Percentiles rank a stretch among this genome's conserved stretches.
These are phyloP conservation scores for Cladosporium cucumerinum DNA, from an alignment of 2,329 filamentous ascomycete species.

Conservation along the genomic window DNA sequence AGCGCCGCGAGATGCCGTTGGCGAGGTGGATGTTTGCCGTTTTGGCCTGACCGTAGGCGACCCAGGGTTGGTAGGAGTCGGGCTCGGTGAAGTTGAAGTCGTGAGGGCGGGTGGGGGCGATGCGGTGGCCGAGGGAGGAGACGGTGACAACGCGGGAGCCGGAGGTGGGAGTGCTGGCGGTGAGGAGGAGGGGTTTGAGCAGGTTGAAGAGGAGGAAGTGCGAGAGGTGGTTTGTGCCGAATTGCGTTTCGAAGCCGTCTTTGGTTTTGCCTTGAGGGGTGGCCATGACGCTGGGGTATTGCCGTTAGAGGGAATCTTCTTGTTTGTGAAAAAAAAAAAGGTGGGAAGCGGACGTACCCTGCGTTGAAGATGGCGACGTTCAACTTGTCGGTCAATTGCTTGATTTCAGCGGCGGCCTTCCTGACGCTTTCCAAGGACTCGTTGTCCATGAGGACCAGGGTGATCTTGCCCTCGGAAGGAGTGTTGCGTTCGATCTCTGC, in stretches of 20 bases:
- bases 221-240: conserved; percentile 53
- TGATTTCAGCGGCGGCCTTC: conserved; percentile 29
- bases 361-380: conserved; percentile 25
- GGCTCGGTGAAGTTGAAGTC: conserved; percentile 39
- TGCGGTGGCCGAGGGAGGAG: conserved; percentile 44
- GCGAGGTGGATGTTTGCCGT: conserved; percentile 46
- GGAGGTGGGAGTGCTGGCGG: conserved; percentile 37
- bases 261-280: conserved; percentile 36
- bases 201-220: conserved; percentile 56
- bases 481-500: conserved; percentile 26
- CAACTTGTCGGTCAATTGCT: conserved; percentile 22
- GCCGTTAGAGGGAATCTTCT: not conserved
- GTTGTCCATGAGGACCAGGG: conserved; percentile 31
- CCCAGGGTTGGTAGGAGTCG: conserved; percentile 19
- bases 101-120: conserved; percentile 17
- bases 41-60: conserved; percentile 24
- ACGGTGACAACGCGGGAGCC: conserved; percentile 49
- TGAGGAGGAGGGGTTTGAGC: conserved; percentile 44
- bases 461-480: conserved; percentile 20
- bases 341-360: not conserved
- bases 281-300: conserved; percentile 20
- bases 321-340: not conserved
- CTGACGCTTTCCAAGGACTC: conserved; percentile 35
- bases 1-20: conserved; percentile 52
- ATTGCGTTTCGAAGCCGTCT: conserved; percentile 51